phyloP scores from a whole-genome alignment of 345 rosid genomes.

The Boechera retrofracta region DNA sequence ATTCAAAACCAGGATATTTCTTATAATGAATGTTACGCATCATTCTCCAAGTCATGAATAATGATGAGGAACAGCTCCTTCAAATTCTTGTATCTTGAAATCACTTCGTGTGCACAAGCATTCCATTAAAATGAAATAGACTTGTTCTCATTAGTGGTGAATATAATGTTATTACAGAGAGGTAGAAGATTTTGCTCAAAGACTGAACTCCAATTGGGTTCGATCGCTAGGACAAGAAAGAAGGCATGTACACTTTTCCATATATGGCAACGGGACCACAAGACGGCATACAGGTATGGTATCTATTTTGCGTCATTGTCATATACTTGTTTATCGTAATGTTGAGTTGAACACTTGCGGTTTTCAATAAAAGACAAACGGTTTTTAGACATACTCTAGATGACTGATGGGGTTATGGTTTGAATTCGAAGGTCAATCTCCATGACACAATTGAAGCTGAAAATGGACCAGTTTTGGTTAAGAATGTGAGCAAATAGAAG shows the following conservation, averaged over 20 bases:
- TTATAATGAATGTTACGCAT: background rate
- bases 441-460: conserved; percentile 22
- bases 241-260: conserved; percentile 53
- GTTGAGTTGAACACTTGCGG: conserved; percentile 4
- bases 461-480: conserved; percentile 34
- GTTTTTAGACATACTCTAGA: background rate
- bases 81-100: background rate
- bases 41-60: conserved; percentile 6
- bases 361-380: background rate
- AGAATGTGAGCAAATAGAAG: conserved; percentile 28
- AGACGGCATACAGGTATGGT: conserved; percentile 57
- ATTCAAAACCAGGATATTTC: background rate
- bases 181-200: conserved; percentile 90
- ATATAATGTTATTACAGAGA: conserved; percentile 54
- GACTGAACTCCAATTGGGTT: conserved; percentile 83
- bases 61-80: conserved; percentile 3
- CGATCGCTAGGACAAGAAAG: conserved; percentile 64
- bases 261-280: conserved; percentile 60
- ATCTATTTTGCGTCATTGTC: conserved; percentile 23
- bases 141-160: conserved; percentile 25
- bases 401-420: conserved; percentile 20
- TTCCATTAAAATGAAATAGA: background rate
- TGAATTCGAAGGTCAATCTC: conserved; percentile 36
- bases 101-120: too few species aligned
- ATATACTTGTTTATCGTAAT: conserved; percentile 16